Evolutionary conservation across 2,329 filamentous ascomycete species (phyloP).

Genomic region (Clarireedia sp.): DNA sequence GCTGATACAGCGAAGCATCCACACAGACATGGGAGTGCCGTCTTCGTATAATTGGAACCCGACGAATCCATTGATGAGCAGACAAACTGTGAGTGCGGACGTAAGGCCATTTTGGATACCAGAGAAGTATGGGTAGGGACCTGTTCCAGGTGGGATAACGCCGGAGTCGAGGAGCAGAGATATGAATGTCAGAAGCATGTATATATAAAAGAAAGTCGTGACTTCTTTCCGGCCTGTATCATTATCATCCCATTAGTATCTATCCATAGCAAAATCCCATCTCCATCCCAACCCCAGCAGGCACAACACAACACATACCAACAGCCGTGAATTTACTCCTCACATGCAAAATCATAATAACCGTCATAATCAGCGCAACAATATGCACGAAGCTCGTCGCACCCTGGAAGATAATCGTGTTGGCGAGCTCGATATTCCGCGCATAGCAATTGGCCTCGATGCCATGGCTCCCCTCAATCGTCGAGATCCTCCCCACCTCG

Average conservation of each 20-base stretch:
- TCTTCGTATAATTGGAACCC: conserved; percentile 98
- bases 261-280: conserved; percentile 4
- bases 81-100: conserved; percentile 78
- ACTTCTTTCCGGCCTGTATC: conserved; percentile 54
- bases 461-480: conserved; percentile 59
- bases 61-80: conserved; percentile 96
- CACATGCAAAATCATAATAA: conserved; percentile 95
- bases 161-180: conserved; percentile 90
- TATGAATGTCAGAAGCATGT: conserved; percentile 80
- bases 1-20: conserved; percentile 77
- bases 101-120: conserved; percentile 77
- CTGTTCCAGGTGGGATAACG: conserved; percentile 75
- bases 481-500: conserved; percentile 67
- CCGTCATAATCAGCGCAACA: conserved; percentile 80
- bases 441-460: conserved; percentile 91
- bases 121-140: conserved; percentile 83
- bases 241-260: conserved; percentile 12
- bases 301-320: conserved; percentile 50
- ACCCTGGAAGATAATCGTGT: conserved; percentile 96
- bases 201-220: conserved; percentile 93
- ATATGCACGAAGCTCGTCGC: conserved; percentile 92
- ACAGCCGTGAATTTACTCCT: conserved; percentile 97
- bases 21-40: conserved; percentile 85
- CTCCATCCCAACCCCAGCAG: too few relatives aligned
- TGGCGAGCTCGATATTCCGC: conserved; percentile 89